phyloP scores from a whole-genome alignment of 495 filamentous ascomycete species.

The Penicillium lividum region DNA sequence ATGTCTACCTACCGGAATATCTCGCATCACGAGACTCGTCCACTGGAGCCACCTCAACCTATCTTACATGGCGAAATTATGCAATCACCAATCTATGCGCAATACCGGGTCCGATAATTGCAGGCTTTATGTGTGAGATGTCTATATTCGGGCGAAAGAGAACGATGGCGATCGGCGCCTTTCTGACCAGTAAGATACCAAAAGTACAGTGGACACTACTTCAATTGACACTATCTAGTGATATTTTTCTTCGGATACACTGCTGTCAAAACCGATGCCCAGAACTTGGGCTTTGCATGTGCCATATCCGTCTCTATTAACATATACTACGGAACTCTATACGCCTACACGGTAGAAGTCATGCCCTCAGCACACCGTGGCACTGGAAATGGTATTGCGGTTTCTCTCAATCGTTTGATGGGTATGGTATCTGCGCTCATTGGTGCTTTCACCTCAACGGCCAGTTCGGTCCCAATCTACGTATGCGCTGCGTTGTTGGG shows the following conservation, averaged over 20 bases:
- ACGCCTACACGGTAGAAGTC: constrained; percentile 49
- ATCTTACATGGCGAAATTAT: constrained; percentile 44
- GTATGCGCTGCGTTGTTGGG: constrained; percentile 39
- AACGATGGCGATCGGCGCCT: constrained; percentile 41
- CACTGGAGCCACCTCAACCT: constrained; percentile 27
- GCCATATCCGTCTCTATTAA: constrained; percentile 45
- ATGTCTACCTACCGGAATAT: constrained; percentile 40
- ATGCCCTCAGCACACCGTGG: constrained; percentile 45
- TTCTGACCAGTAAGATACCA: constrained; percentile 31
- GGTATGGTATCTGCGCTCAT: constrained; percentile 41
- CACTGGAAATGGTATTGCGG: constrained; percentile 44
- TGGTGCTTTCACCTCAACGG: constrained; percentile 38
- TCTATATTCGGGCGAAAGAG: constrained; percentile 35
- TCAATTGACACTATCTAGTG: constrained; percentile 13
- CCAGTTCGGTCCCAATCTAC: constrained; percentile 38
- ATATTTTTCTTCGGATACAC: constrained; percentile 48
- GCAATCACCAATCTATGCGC: constrained; percentile 46
- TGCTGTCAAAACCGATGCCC: constrained; percentile 37
- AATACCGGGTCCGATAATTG: constrained; percentile 41
- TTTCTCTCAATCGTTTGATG: constrained; percentile 40
- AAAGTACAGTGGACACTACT: background rate
- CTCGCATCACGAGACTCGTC: constrained; percentile 34
- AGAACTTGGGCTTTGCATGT: constrained; percentile 43
- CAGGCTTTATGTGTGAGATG: constrained; percentile 36
- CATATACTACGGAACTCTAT: constrained; percentile 51